These are phyloP conservation scores for Claviceps capensis DNA, from an alignment of 2,329 filamentous ascomycete genomes.

Conservation along the genomic window DNA sequence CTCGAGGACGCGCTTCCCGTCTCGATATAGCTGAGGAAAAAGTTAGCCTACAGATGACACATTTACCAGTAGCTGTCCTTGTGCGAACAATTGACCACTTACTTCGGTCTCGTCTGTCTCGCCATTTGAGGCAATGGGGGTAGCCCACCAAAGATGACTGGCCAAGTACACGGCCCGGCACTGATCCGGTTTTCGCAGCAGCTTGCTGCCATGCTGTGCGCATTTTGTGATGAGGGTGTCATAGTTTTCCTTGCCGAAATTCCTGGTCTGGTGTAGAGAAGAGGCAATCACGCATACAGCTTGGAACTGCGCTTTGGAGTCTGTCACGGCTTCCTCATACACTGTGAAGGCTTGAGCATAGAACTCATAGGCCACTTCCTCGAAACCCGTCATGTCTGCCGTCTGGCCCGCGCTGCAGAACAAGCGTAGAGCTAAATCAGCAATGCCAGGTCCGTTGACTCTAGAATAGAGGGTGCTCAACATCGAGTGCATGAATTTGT, in stretches of 20 bases:
- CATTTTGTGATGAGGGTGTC: constrained; percentile 98
- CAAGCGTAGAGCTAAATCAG: constrained; percentile 76
- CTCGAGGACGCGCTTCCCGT: constrained; percentile 92
- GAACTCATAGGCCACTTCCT: constrained; percentile 95
- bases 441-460: constrained; percentile 61
- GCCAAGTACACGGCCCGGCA: constrained; percentile 93
- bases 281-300: constrained; percentile 90
- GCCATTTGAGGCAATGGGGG: constrained; percentile 60
- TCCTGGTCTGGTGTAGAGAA: constrained; percentile 73
- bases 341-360: constrained; percentile 97
- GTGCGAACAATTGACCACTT: constrained; percentile 12
- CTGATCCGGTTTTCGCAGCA: constrained; percentile 95
- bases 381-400: constrained; percentile 79
- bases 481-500: constrained; percentile 88
- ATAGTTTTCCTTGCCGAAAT: constrained; percentile 95
- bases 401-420: constrained; percentile 90
- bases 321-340: constrained; percentile 91
- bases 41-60: constrained; percentile 9
- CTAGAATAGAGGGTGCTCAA: constrained; percentile 79
- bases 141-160: constrained; percentile 96
- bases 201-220: constrained; percentile 88
- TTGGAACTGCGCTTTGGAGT: constrained; percentile 94
- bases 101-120: constrained; percentile 75
- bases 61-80: background rate
- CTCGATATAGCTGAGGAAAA: constrained; percentile 67